These are phyloP conservation scores for Letharia columbiana DNA, from an alignment of 495 filamentous ascomycete species.

Conservation along the genomic window DNA sequence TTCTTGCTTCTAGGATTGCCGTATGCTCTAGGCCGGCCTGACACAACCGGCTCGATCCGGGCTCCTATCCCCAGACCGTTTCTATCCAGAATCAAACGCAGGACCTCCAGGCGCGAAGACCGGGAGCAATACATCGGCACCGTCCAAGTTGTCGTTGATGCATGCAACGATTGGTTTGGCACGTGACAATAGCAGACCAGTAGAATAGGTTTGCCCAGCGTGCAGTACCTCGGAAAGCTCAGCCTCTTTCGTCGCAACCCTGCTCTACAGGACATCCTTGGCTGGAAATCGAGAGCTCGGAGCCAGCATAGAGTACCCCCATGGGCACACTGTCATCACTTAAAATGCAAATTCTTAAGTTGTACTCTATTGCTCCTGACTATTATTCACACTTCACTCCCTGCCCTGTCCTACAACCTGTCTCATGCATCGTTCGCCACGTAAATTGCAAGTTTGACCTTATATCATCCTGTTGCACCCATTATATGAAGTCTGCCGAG, in stretches of 20 bases:
- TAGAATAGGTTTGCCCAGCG: neutral
- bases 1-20: neutral
- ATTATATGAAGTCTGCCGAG: conserved; percentile 58
- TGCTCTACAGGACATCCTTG: neutral
- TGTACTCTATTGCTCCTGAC: neutral
- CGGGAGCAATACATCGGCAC: neutral
- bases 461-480: neutral
- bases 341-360: neutral
- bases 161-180: neutral
- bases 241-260: neutral
- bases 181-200: neutral
- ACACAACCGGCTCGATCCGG: neutral
- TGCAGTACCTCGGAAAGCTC: neutral
- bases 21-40: neutral
- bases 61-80: neutral
- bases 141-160: neutral
- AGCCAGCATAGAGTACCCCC: neutral
- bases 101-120: neutral
- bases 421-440: conserved; percentile 5
- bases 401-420: neutral
- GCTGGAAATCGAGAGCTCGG: neutral
- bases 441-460: conserved; percentile 5
- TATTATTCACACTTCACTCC: neutral
- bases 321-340: neutral
- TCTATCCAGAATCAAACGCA: neutral